Evolutionary conservation across 352 stramenopile species (phyloP), one percentile per base, ranked within the genome.

Genomic region (Pythium vanterpoolii): DNA sequence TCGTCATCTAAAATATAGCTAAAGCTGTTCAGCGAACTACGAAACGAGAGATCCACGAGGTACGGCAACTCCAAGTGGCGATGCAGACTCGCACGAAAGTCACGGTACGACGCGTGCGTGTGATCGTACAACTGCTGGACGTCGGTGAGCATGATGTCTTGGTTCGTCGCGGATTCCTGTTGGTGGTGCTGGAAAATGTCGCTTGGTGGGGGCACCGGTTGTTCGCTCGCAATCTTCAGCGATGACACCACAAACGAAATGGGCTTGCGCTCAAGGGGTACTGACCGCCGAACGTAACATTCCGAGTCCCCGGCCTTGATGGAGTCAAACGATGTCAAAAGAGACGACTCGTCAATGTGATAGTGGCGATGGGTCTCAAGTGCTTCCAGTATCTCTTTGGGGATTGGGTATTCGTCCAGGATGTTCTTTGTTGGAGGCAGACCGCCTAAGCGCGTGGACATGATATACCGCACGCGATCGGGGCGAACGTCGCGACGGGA

Each of bases 181-280:
- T 75, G 39, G 49, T 85, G 69, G 16, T 88, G 78, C 46, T 89
- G 74, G 47, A 87, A 90, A 30, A 90, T 72, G 56, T 89, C 76
- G 45, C 69, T 89, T 19, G 79, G 66, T 0, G 75, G 64, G 11
- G 74, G 70, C 5, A 88, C 66, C 1, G 79, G 70, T 26, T 62
- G 77, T 50, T 85, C 78, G 0, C 62, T 60, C 0, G 76, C 66
- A 2, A 90, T 71, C 11, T 74, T 59, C 3, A 92, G 58, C 11
- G 83, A 86, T 8, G 75, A 68, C 1, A 92, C 44, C 34, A 89
- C 83, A 28, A 88, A 89, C 14, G 83, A 92, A 28, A 90, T 60
- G 13, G 79, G 81, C 33, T 84, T 77, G 0, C 83, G 72, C 59
- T 92, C 79, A 13, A 89, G 43, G 1, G 75, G 79, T 26, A 88